Evolutionary conservation across 73 alveolate genomes (phyloP), one percentile per base, ranked within the genome.

Genomic region (Paramecium tetraurelia): DNA sequence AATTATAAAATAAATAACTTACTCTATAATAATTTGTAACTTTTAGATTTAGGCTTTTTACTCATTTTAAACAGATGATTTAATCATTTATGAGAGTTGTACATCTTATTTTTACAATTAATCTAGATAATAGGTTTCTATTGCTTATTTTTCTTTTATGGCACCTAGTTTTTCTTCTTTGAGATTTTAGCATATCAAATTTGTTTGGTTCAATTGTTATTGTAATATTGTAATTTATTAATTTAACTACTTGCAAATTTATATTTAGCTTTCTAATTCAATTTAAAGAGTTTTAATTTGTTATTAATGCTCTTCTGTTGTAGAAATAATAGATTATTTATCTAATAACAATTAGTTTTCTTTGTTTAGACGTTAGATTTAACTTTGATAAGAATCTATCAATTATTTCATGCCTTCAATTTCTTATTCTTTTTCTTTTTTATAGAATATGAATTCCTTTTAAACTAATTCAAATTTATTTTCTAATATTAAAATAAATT

Each of bases 111-210:
- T 80, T 7, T 41, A 80, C 14, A 80, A 44, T 80, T 80, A 24
- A 24, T 80, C 90, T 14, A 80, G 16, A 80, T 80, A 80, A 80
- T 80, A 80, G 0, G 90, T 31, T 48, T 80, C 90, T 20, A 80
- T 80, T 1, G 90, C 90, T 80, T 80, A 80, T 48, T 80, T 80
- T 18, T 80, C 90, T 22, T 80, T 80, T 1, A 80, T 22, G 0
- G 43, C 76, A 31, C 35, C 14, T 80, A 21, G 22, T 80, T 80
- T 80, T 80, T 80, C 90, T 46, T 80, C 90, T 80, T 80, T 80
- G 18, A 80, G 16, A 31, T 44, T 22, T 44, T 80, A 12, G 7
- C 76, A 38, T 3, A 35, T 75, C 12, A 75, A 21, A 38, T 41
- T 75, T 21, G 68, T 38, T 22, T 75, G 18, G 12, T 75, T 75